phyloP scores from a whole-genome alignment of 345 rosid genomes.

The Lumnitzera littorea region DNA sequence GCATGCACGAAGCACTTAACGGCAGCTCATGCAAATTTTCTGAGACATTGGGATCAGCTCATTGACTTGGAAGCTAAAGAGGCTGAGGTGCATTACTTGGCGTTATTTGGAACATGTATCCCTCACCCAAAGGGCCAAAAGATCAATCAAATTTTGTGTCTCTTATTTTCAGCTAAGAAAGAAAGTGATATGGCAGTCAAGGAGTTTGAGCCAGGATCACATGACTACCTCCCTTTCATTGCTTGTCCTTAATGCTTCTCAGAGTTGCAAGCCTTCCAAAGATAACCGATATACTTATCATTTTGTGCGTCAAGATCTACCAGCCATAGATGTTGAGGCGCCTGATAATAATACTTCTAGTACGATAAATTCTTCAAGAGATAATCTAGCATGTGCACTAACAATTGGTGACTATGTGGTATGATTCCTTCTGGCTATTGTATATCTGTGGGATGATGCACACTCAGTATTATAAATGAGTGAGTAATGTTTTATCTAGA shows the following conservation, averaged over 20 bases:
- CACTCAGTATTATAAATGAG: too few species aligned
- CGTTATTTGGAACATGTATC: neutral
- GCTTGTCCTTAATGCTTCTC: slow-evolving; percentile 65
- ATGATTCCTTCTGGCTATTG: slow-evolving; percentile 12
- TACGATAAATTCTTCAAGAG: slow-evolving; percentile 22
- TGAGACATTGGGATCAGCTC: slow-evolving; percentile 70
- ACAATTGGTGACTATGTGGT: slow-evolving; percentile 92
- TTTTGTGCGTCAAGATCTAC: slow-evolving; percentile 48
- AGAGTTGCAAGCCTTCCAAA: slow-evolving; percentile 32
- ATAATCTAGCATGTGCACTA: slow-evolving; percentile 53
- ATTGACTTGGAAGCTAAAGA: slow-evolving; percentile 91
- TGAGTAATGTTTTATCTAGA: too few species aligned
- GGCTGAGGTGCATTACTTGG: slow-evolving; percentile 44
- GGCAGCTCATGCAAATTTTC: slow-evolving; percentile 48
- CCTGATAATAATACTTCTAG: slow-evolving; percentile 25
- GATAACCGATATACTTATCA: slow-evolving; percentile 61
- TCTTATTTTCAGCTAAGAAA: slow-evolving; percentile 47
- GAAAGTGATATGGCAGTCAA: slow-evolving; percentile 50
- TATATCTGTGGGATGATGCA: neutral
- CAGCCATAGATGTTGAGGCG: slow-evolving; percentile 19
- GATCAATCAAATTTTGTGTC: neutral
- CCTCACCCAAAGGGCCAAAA: neutral
- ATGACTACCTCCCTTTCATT: slow-evolving; percentile 49
- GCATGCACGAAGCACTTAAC: slow-evolving; percentile 63
- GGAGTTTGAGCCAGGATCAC: slow-evolving; percentile 27